Base-by-base conservation (phyloP, 331 rosid species). In the Quercus phellos region DNA sequence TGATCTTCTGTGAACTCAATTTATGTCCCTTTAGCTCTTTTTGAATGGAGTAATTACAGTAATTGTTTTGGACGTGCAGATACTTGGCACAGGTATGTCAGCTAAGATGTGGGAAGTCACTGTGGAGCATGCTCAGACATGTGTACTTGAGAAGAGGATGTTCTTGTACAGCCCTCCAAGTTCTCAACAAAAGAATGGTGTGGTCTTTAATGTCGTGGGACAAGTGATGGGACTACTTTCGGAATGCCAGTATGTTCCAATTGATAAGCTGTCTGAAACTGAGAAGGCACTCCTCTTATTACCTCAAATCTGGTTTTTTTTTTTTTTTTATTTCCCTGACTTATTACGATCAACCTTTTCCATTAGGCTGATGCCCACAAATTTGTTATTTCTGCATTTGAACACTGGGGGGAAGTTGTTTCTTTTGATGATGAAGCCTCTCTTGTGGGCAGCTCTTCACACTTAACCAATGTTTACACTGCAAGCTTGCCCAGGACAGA, bases 81-180 rank as follows among this genome's bases (percentile, higher is more conserved):
- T 93, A 84, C 86, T 95, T 72, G 98, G 99, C 51, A 85, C 97
- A 5, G 99, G 99, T 58, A 95, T 95, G 99, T 93, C 99, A 27
- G 83, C 94, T 61, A 95, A 95, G 91, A 95, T 93, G 98, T 95
- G 99, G 99, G 98, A 95, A 81, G 87, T 87, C 76, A 93, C 93
- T 3, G 88, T 91, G 77, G 98, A 95, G 85, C 99, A 95, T 89
- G 98, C 99, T 55, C 88, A 88, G 81, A 95, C 94, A 55, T 95
- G 99, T 73, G 60, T 81, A 59, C 87, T 90, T 27, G 97, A 91
- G 79, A 64, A 74, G 51, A 79, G 77, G 78, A 80, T 85, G 72
- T 77, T 55, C 30, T 42, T 91, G 75, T 85, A 91, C 80, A 75
- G 74, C 77, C 85, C 89, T 77, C 73, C 84, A 26, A 51, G 76